Evolutionary conservation across 768 basidiomycete genomes (phyloP).

Genomic region (Leccinum rimulosum): DNA sequence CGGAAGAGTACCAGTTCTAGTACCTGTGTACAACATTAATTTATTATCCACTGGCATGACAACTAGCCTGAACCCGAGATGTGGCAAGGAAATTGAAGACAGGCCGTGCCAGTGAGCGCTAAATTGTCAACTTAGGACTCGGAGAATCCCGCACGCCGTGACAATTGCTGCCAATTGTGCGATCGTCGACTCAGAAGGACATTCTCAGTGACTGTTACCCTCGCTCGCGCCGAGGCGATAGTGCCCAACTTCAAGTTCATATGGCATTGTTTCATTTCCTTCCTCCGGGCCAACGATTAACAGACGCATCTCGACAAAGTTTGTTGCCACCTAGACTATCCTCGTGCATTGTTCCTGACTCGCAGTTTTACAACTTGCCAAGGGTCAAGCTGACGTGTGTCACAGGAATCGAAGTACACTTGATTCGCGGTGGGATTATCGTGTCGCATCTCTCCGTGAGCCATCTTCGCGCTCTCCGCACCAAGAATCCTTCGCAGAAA

Average conservation of each 20-base stretch:
- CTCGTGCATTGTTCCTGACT: background rate
- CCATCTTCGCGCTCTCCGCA: constrained; percentile 30
- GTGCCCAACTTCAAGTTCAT: constrained; percentile 44
- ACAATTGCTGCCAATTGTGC: no score
- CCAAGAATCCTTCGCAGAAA: constrained; percentile 38
- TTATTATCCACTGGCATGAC: no score
- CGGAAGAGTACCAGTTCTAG: background rate
- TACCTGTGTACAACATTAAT: background rate
- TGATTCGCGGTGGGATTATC: constrained; percentile 67
- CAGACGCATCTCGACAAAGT: constrained; percentile 27
- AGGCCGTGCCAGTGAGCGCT: no score
- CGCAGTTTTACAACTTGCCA: constrained; percentile 49
- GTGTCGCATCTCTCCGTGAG: constrained; percentile 63
- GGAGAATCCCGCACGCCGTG: no score
- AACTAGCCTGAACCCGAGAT: no score
- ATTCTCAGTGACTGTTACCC: constrained; percentile 14
- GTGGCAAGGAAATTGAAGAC: no score
- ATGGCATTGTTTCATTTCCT: constrained; percentile 49
- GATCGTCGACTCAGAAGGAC: no score
- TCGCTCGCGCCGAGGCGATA: constrained; percentile 26
- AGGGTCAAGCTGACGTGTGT: constrained; percentile 67
- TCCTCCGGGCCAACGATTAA: constrained; percentile 39
- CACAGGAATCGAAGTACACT: constrained; percentile 56
- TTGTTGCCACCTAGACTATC: background rate
- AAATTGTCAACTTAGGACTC: no score